These are phyloP conservation scores for Trametes sp. DNA, from an alignment of 1,284 basidiomycete species.

Conservation along the genomic window DNA sequence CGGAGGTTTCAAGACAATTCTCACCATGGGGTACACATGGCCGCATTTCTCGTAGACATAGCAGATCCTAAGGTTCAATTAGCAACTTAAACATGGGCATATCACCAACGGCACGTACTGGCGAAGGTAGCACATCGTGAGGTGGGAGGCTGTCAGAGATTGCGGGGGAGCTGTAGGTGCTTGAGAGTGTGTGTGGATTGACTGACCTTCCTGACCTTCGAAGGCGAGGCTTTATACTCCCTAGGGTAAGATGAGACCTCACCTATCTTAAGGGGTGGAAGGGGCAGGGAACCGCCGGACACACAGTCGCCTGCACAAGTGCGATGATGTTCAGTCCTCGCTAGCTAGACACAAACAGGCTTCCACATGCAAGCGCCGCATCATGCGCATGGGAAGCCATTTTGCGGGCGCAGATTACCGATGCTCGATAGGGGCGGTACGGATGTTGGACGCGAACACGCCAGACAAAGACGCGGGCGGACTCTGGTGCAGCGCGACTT, in stretches of 20 bases:
- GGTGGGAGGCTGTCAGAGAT: neutral
- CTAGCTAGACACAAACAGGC: neutral
- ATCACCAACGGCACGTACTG: constrained; percentile 30
- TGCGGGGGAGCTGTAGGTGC: neutral
- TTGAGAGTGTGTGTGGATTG: constrained; percentile 5
- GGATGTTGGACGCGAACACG: neutral
- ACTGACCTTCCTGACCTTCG: neutral
- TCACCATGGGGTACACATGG: constrained; percentile 34
- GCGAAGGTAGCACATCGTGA: constrained; percentile 35
- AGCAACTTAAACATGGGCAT: neutral
- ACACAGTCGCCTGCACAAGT: constrained; percentile 3
- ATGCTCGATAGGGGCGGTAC: constrained; percentile 8
- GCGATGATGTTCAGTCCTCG: constrained; percentile 14
- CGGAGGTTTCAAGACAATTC: neutral
- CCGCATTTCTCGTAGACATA: constrained; percentile 36
- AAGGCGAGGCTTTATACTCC: constrained; percentile 3
- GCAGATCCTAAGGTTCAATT: constrained; percentile 30
- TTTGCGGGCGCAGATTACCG: constrained; percentile 9
- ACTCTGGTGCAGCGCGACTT: neutral
- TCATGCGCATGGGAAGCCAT: constrained; percentile 7
- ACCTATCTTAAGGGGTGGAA: constrained; percentile 2
- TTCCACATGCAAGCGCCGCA: neutral
- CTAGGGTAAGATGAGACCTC: constrained; percentile 10
- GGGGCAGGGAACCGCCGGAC: neutral
- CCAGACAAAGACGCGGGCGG: constrained; percentile 1